Evolutionary conservation across 2,329 filamentous ascomycete species (phyloP).

Genomic region (Aspergillus hortae): DNA sequence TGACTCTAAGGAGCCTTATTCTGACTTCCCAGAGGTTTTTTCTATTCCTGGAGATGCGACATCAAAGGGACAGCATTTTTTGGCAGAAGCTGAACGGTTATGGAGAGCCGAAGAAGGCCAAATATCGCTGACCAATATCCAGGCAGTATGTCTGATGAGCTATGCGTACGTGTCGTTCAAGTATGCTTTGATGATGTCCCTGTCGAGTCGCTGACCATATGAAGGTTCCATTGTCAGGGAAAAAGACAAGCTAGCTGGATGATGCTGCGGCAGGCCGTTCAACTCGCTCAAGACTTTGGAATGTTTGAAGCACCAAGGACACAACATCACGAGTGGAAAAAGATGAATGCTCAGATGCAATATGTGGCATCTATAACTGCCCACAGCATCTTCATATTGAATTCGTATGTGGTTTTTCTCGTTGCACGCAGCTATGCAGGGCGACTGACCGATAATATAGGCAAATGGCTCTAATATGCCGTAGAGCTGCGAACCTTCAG

Average conservation of each 20-base stretch:
- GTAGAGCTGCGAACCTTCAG: slow-evolving; percentile 16
- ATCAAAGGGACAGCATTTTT: slow-evolving; percentile 33
- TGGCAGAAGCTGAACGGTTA: slow-evolving; percentile 32
- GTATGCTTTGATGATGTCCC: neutral
- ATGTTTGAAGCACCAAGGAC: slow-evolving; percentile 20
- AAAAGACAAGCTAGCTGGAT: slow-evolving; percentile 26
- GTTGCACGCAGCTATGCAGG: neutral
- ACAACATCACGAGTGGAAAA: slow-evolving; percentile 6
- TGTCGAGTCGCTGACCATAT: slow-evolving; percentile 13
- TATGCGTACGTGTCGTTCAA: slow-evolving; percentile 23
- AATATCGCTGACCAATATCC: slow-evolving; percentile 31
- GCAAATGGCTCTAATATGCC: slow-evolving; percentile 26
- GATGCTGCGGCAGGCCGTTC: slow-evolving; percentile 29
- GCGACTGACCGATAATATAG: slow-evolving; percentile 17
- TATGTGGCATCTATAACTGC: slow-evolving; percentile 23
- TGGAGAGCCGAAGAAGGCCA: slow-evolving; percentile 34
- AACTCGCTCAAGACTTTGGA: slow-evolving; percentile 29
- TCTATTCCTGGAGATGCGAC: slow-evolving; percentile 23
- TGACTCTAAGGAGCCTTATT: slow-evolving; percentile 29
- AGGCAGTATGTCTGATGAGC: slow-evolving; percentile 34
- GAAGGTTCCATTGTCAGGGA: slow-evolving; percentile 27
- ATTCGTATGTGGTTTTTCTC: slow-evolving; percentile 18
- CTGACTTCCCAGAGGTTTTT: slow-evolving; percentile 31
- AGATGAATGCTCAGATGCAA: slow-evolving; percentile 16
- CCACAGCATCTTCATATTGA: slow-evolving; percentile 30